Evolutionary conservation across 139 green algal genomes (phyloP), one percentile per base, ranked within the genome.

Genomic region (Picochlorum sp.): DNA sequence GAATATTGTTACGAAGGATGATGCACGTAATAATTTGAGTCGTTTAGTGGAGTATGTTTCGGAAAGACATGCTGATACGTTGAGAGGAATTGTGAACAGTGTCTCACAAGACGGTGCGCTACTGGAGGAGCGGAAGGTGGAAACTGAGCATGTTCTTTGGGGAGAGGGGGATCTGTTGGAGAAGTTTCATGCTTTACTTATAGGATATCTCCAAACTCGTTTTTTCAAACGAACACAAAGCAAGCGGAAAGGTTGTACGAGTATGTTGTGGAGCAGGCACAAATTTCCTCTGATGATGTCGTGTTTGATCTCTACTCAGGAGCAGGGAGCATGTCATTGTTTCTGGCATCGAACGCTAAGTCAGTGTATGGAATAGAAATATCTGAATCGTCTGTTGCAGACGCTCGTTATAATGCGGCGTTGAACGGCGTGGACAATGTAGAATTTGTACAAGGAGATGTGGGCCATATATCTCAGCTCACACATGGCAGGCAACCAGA

Each of bases 291-390:
- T 11, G 45, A 21, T 32, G 73, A 88, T 61, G 20, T 83, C 64
- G 49, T 95, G 34, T 74, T 96, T 56, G 90, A 96, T 73, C 78
- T 96, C 2, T 97, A 90, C 73, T 96, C 85, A 64, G 90, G 90
- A 37, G 86, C 87, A 5, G 90, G 90, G 30, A 84, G 82, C 20
- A 91, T 97, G 55, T 86, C 78, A 0, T 66, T 97, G 18, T 79
- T 68, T 8, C 71, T 96, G 57, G 90, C 90, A 4, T 3, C 4
- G 2, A 41, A 63, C 1, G 83, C 72, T 61, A 3, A 4, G 2
- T 9, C 52, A 24, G 79, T 88, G n/a, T 38, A 78, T 2, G 85
- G 86, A 1, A 61, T 89, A 13, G 86, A 92, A 68, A 67, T 69
- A 30, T 45, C 18, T 10, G 4, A 63, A 23, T 34, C 52, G 0